phyloP scores from a whole-genome alignment of 2,329 filamentous ascomycete species.

The Fulvia fulva region DNA sequence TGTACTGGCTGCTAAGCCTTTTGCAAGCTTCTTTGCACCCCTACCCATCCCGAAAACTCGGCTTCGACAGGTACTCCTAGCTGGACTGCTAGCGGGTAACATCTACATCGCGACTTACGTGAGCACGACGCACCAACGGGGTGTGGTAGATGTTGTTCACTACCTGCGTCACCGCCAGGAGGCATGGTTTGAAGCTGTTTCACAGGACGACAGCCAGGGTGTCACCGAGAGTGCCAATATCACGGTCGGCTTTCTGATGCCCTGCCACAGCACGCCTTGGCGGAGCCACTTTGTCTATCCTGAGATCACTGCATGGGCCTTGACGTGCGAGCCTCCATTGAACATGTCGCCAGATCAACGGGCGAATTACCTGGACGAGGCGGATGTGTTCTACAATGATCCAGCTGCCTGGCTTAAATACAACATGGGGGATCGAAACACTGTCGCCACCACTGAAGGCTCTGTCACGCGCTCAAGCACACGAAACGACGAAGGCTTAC shows the following conservation, averaged over 20 bases:
- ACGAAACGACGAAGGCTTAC: constrained; percentile 11
- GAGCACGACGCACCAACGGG: constrained; percentile 73
- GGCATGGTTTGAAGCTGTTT: constrained; percentile 18
- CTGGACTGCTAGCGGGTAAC: constrained; percentile 60
- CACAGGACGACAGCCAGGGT: not conserved
- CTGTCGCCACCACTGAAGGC: constrained; percentile 14
- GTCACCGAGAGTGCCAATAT: constrained; percentile 31
- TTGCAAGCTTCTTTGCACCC: constrained; percentile 60
- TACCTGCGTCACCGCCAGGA: constrained; percentile 64
- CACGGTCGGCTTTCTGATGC: constrained; percentile 77
- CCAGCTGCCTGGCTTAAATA: constrained; percentile 44
- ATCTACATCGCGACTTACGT: constrained; percentile 68
- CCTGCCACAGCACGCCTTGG: constrained; percentile 96
- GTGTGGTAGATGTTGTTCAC: constrained; percentile 67
- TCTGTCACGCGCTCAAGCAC: not conserved
- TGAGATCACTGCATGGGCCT: constrained; percentile 70
- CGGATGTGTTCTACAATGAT: constrained; percentile 79
- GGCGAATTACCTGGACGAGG: constrained; percentile 74
- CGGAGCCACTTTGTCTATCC: constrained; percentile 79
- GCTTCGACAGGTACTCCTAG: constrained; percentile 50
- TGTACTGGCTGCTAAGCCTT: constrained; percentile 66
- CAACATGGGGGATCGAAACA: constrained; percentile 36
- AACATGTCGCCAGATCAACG: constrained; percentile 61
- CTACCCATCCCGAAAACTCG: constrained; percentile 26
- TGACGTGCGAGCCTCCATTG: constrained; percentile 87